Percentiles rank a stretch among this genome's conserved stretches.
Evolutionary conservation across 352 stramenopile species (phyloP).

Genomic region (Pythium oligandrum): DNA sequence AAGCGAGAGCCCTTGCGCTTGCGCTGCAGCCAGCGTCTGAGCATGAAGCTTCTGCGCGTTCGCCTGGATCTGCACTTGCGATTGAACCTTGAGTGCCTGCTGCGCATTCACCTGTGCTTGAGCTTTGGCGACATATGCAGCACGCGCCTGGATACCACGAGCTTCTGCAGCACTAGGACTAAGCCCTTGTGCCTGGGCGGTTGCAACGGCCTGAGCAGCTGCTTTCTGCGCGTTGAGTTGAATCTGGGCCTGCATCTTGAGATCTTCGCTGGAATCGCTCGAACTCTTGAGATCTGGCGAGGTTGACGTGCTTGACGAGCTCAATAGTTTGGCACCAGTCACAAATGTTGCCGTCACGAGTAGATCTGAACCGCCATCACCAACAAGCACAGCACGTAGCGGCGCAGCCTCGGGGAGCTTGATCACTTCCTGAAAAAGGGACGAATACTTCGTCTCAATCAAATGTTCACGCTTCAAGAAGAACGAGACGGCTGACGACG

Average conservation of each 20-base stretch:
- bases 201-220: slow-evolving; percentile 70
- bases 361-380: slow-evolving; percentile 82
- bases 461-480: slow-evolving; percentile 87
- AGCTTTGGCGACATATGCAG: slow-evolving; percentile 81
- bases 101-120: slow-evolving; percentile 83
- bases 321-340: slow-evolving; percentile 52
- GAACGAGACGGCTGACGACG: slow-evolving; percentile 73
- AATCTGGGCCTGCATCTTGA: slow-evolving; percentile 83
- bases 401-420: slow-evolving; percentile 85
- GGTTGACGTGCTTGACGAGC: slow-evolving; percentile 22
- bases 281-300: neutral
- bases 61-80: slow-evolving; percentile 86
- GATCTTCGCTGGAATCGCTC: slow-evolving; percentile 37
- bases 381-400: slow-evolving; percentile 87
- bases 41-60: slow-evolving; percentile 87
- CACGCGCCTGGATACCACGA: slow-evolving; percentile 74
- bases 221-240: slow-evolving; percentile 83
- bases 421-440: slow-evolving; percentile 93
- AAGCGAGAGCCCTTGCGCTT: slow-evolving; percentile 80
- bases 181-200: slow-evolving; percentile 74
- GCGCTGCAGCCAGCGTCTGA: slow-evolving; percentile 75
- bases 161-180: slow-evolving; percentile 62
- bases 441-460: slow-evolving; percentile 85
- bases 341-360: slow-evolving; percentile 93
- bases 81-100: slow-evolving; percentile 78